phyloP scores from a whole-genome alignment of 345 rosid genomes.

The Pseudoturritis turrita region DNA sequence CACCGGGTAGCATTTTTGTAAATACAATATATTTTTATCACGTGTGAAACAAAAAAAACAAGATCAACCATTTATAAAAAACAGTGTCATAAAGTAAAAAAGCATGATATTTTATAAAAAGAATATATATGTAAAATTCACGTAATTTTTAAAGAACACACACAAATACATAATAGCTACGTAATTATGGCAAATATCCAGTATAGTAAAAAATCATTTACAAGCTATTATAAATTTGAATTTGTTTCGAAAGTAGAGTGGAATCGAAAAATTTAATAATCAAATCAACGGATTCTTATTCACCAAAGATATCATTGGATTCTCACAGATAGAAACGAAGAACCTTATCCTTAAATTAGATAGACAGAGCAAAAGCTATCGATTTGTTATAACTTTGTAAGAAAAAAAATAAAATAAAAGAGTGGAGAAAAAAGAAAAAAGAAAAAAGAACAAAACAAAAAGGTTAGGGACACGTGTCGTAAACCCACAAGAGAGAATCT shows the following conservation, averaged over 20 bases:
- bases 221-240: neutral
- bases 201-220: too few species aligned
- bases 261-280: neutral
- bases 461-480: constrained; percentile 31
- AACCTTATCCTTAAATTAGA: constrained; percentile 29
- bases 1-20: too few species aligned
- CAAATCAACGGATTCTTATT: neutral
- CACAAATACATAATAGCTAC: too few species aligned
- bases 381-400: constrained; percentile 16
- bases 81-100: too few species aligned
- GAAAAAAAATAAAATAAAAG: neutral
- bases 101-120: too few species aligned
- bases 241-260: neutral
- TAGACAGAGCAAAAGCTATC: constrained; percentile 24
- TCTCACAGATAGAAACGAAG: constrained; percentile 15
- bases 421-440: neutral
- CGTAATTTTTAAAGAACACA: too few species aligned
- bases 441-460: neutral
- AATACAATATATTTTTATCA: too few species aligned
- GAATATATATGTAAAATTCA: too few species aligned
- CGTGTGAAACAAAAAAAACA: too few species aligned
- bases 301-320: constrained; percentile 22
- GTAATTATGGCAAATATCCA: too few species aligned
- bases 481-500: constrained; percentile 20
- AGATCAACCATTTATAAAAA: too few species aligned